Evolutionary conservation across 1,284 basidiomycete species (phyloP), one percentile per base, ranked within the genome.

Genomic region (Peniophora sp.): DNA sequence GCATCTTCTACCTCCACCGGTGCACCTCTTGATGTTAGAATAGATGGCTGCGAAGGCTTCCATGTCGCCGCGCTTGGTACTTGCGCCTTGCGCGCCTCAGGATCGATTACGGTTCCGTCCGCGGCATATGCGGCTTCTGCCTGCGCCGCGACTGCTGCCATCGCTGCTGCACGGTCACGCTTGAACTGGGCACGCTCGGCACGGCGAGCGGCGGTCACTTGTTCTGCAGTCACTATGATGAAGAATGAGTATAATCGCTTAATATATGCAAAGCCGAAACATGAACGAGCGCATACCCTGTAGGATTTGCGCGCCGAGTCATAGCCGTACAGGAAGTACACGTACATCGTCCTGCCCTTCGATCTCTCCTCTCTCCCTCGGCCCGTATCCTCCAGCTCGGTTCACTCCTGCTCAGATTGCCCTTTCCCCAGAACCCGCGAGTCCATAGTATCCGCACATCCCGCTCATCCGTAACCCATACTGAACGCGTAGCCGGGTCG

Each of bases 341-440:
- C 77, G 54, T 61, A 83, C 84, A 75, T 69, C 79, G 81, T 58
- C 78, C 75, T 24, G 75, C 75, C 20, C 23, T 45, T 47, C 68
- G 73, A 41, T 61, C 66, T 58, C 70, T 76, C 55, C 67, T 66
- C n/a, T 81, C 73, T 61, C 89, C 90, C 38, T 86, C 70, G 58
- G 88, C 83, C 53, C 90, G 74, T 32, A 79, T 79, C 56, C 85
- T 71, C 97, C 96, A 99, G 47, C 84, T 93, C 1, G 96, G 96
- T 66, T 99, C 97, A 65, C 92, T 96, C 50, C 97, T 71, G 35
- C 90, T 94, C 47, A 99, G 71, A 61, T 88, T 88, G 1, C 97
- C 97, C 66, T 99, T 99, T 19, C 97, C 96, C 65, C 98, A 99
- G 72, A 98, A 98, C 0, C 97, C 96, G 52, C 89, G 73, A 44